phyloP scores from a whole-genome alignment of 371 early-diverging fungal species.

The Lichtheimia ornata region DNA sequence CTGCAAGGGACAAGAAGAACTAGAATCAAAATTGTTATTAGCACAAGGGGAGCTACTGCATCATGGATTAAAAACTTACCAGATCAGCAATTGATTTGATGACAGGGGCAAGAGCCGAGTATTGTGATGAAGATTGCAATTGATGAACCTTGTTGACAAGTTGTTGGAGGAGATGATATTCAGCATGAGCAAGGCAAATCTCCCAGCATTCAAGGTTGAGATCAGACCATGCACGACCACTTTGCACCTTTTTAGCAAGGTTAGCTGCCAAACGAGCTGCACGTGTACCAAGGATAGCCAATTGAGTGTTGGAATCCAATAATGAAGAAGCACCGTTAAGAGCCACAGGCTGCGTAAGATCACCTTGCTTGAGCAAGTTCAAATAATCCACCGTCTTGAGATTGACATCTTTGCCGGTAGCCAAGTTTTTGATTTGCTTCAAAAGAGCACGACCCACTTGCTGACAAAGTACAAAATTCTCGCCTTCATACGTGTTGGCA shows the following conservation, averaged over 20 bases:
- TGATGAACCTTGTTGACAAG: constrained; percentile 14
- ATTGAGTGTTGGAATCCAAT: constrained; percentile 48
- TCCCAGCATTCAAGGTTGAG: constrained; percentile 63
- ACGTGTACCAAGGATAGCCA: constrained; percentile 61
- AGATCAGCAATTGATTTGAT: constrained; percentile 32
- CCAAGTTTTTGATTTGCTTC: constrained; percentile 51
- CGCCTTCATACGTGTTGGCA: constrained; percentile 63
- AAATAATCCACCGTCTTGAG: constrained; percentile 40
- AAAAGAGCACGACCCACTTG: constrained; percentile 67
- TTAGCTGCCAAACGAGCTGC: constrained; percentile 57
- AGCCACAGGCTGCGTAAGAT: constrained; percentile 21
- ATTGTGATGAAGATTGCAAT: constrained; percentile 12
- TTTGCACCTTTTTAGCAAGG: constrained; percentile 37
- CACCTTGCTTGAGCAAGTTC: constrained; percentile 26
- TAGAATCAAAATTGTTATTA: constrained; percentile 10
- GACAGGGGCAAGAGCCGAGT: constrained; percentile 20
- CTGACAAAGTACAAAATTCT: constrained; percentile 74
- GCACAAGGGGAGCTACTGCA: background rate
- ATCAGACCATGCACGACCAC: constrained; percentile 50
- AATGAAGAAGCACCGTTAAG: constrained; percentile 26
- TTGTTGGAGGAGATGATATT: constrained; percentile 30
- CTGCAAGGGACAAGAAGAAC: constrained; percentile 36
- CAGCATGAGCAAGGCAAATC: constrained; percentile 44
- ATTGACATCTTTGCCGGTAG: constrained; percentile 18
- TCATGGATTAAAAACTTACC: constrained; percentile 21